Evolutionary conservation across 1,139 yeast species (phyloP).

Genomic region (Blastobotrys elegans): DNA sequence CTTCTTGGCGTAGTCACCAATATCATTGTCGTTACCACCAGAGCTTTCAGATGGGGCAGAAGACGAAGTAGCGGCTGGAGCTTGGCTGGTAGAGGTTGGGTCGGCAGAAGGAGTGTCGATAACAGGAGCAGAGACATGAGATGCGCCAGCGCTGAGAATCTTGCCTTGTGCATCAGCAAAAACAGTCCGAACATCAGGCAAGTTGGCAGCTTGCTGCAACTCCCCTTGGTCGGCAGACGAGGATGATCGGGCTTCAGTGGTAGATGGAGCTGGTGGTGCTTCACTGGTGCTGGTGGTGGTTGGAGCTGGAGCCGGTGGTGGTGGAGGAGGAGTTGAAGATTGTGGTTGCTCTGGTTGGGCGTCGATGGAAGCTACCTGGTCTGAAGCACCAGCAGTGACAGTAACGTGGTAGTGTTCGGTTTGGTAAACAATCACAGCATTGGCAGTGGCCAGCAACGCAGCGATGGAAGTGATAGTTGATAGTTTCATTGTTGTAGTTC

Average conservation of each 20-base stretch:
- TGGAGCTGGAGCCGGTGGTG: slow-evolving; percentile 11
- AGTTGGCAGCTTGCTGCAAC: slow-evolving; percentile 3
- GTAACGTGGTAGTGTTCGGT: slow-evolving; percentile 25
- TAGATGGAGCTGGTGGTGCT: neutral
- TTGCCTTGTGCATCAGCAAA: slow-evolving; percentile 6
- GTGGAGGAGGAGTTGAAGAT: slow-evolving; percentile 10
- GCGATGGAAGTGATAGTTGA: slow-evolving; percentile 13
- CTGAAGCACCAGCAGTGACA: slow-evolving; percentile 24
- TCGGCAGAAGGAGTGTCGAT: neutral
- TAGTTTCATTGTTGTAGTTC: slow-evolving; percentile 8
- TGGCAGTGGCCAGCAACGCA: slow-evolving; percentile 11
- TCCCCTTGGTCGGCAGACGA: slow-evolving; percentile 1
- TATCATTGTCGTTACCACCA: neutral
- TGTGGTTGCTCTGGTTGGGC: slow-evolving; percentile 13
- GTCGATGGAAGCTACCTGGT: slow-evolving; percentile 13
- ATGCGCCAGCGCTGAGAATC: slow-evolving; percentile 11
- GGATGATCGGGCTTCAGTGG: neutral
- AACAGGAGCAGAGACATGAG: slow-evolving; percentile 5
- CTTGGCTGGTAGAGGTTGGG: slow-evolving; percentile 4
- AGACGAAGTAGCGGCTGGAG: slow-evolving; percentile 3
- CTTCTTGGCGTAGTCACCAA: slow-evolving; percentile 9
- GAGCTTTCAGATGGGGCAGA: slow-evolving; percentile 9
- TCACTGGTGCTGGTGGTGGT: neutral
- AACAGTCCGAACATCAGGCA: slow-evolving; percentile 4
- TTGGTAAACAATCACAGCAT: slow-evolving; percentile 25